Conservation (phyloP, 2,329 filamentous ascomycete genomes). For the Amauroascus niger region DNA sequence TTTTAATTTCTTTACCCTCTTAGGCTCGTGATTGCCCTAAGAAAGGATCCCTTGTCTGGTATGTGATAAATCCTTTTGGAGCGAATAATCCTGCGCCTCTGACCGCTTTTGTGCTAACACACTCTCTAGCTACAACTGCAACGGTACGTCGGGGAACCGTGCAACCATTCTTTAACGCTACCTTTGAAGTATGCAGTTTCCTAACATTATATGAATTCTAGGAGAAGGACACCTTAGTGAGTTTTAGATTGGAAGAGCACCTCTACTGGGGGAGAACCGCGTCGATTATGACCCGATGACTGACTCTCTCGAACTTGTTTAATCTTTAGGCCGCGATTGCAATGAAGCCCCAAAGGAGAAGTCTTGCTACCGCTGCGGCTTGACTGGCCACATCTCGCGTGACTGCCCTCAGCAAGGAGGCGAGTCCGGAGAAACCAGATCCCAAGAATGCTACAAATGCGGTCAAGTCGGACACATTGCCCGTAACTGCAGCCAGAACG, state of each 20-base stretch:
- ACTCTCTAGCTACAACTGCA: conserved; percentile 63
- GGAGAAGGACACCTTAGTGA: conserved; percentile 68
- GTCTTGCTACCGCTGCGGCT: conserved; percentile 56
- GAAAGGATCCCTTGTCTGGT: conserved; percentile 75
- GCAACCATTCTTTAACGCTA: conserved; percentile 6
- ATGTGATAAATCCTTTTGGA: conserved; percentile 27
- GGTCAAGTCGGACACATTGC: conserved; percentile 94
- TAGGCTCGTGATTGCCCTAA: conserved; percentile 79
- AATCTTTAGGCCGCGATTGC: conserved; percentile 67
- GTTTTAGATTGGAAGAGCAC: conserved; percentile 26
- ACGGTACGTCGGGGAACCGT: conserved; percentile 46
- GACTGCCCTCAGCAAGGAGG: conserved; percentile 50
- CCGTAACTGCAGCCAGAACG: conserved; percentile 49
- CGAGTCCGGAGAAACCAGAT: conserved; percentile 40
- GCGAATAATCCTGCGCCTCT: not conserved
- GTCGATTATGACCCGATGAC: conserved; percentile 10
- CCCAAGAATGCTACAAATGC: conserved; percentile 93
- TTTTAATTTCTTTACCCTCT: conserved; percentile 16
- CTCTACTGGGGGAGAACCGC: conserved; percentile 1
- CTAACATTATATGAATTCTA: conserved; percentile 25
- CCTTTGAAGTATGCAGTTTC: conserved; percentile 18
- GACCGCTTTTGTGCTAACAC: conserved; percentile 10
- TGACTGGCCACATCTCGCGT: conserved; percentile 81
- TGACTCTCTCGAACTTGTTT: conserved; percentile 4
- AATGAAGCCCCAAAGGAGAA: conserved; percentile 79